Percentiles rank a stretch among this genome's conserved stretches.
Evolutionary conservation across 169 alveolate genomes (phyloP).

Genomic region (Toxoplasma gondii): DNA sequence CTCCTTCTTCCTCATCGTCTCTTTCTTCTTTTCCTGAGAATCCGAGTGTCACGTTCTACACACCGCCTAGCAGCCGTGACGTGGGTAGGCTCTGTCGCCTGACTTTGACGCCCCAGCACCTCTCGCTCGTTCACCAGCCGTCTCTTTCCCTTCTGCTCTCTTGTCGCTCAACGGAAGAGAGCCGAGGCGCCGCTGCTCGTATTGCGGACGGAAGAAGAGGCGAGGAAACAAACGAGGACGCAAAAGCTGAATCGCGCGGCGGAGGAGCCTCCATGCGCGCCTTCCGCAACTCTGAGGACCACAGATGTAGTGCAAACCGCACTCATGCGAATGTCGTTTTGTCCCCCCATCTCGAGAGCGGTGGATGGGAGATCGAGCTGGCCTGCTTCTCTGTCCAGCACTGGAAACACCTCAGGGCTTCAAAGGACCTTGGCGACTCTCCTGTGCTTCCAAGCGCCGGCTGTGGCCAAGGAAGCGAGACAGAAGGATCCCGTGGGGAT

Average conservation of each 20-base stretch:
- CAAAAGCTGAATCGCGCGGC: neutral
- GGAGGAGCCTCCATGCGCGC: neutral
- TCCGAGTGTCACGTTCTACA: neutral
- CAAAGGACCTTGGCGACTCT: too few relatives aligned
- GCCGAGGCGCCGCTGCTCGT: too few relatives aligned
- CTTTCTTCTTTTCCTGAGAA: neutral
- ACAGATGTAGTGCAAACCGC: neutral
- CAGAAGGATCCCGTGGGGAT: too few relatives aligned
- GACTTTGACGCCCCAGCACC: neutral
- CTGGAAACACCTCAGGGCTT: neutral
- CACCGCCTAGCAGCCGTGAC: neutral
- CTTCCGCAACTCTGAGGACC: neutral
- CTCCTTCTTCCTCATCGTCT: neutral
- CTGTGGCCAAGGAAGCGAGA: too few relatives aligned
- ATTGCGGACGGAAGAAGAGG: too few relatives aligned
- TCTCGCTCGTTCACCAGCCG: neutral
- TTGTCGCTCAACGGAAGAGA: too few relatives aligned
- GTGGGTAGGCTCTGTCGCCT: neutral
- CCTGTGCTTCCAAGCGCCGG: too few relatives aligned
- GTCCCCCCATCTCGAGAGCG: neutral
- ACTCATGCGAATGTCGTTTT: neutral
- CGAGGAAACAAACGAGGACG: too few relatives aligned
- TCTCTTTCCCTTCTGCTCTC: too few relatives aligned
- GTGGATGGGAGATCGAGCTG: neutral
- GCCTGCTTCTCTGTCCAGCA: slow-evolving; percentile 11